Conservation (phyloP, 2,329 filamentous ascomycete genomes). For the Sporothrix dimorphospora region DNA sequence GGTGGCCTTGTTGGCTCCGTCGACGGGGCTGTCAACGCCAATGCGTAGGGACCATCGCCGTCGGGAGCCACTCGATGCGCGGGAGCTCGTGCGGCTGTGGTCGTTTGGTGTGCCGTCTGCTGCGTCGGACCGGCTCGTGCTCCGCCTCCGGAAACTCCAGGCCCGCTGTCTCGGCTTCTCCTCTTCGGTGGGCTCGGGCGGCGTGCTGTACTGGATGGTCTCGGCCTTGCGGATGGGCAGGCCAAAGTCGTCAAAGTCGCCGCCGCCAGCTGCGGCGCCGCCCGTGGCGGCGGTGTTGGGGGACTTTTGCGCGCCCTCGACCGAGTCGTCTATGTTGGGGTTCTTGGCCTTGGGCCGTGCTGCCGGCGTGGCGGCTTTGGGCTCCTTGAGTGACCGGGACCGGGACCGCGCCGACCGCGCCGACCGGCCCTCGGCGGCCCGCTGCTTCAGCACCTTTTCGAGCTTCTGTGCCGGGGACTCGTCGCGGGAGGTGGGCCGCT, state of each 20-base stretch:
- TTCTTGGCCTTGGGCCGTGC: background rate
- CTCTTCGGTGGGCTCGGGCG: slow-evolving; percentile 25
- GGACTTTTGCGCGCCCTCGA: slow-evolving; percentile 19
- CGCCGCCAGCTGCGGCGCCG: slow-evolving; percentile 46
- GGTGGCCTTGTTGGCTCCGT: background rate
- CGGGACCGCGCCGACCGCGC: background rate
- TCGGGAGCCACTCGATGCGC: slow-evolving; percentile 31
- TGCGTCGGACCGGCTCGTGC: slow-evolving; percentile 29
- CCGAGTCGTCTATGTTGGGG: slow-evolving; percentile 1
- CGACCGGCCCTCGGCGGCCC: background rate
- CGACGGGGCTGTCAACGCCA: slow-evolving; percentile 14
- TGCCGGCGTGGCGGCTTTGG: background rate
- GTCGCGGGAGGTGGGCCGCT: slow-evolving; percentile 13
- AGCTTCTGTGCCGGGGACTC: slow-evolving; percentile 30
- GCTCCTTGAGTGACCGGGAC: background rate
- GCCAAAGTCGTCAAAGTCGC: slow-evolving; percentile 69
- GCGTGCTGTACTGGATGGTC: slow-evolving; percentile 40
- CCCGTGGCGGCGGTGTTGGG: slow-evolving; percentile 37
- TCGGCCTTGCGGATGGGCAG: slow-evolving; percentile 59
- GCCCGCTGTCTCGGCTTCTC: slow-evolving; percentile 23
- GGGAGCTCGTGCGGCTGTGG: slow-evolving; percentile 28
- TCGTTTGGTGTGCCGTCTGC: slow-evolving; percentile 19
- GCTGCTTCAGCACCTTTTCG: slow-evolving; percentile 25
- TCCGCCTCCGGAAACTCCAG: slow-evolving; percentile 30
- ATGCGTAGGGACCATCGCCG: slow-evolving; percentile 27